A percentile compares a stretch with the other conserved stretches of the same genome.
phyloP scores from a whole-genome alignment of 2,329 filamentous ascomycete species.

The Colletotrichum sp. region DNA sequence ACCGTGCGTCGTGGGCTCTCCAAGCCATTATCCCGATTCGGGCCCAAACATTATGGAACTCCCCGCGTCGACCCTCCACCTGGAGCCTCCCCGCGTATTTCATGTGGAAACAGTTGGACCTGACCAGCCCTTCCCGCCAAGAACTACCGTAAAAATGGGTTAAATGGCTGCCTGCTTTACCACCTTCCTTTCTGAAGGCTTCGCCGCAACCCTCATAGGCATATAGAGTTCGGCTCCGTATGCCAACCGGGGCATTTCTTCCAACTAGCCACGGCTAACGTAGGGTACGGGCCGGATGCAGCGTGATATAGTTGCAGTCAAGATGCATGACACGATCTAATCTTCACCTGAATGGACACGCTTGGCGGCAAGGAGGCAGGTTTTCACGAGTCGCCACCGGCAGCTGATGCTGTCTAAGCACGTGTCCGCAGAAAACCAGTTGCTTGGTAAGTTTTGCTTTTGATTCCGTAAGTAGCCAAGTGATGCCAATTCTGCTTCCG shows the following conservation, averaged over 20 bases:
- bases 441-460: neutral
- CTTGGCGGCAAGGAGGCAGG: neutral
- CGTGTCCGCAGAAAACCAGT: neutral
- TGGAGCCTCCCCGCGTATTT: neutral
- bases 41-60: neutral
- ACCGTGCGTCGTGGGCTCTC: neutral
- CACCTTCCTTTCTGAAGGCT: neutral
- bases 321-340: neutral
- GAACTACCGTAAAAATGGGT: neutral
- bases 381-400: neutral
- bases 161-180: neutral
- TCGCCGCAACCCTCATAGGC: neutral
- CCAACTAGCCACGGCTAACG: neutral
- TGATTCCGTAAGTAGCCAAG: neutral
- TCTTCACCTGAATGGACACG: neutral
- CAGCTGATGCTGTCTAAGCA: neutral
- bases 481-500: neutral
- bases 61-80: neutral
- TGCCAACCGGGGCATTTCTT: neutral
- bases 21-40: neutral
- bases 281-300: neutral
- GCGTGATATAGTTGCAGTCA: neutral
- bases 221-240: neutral
- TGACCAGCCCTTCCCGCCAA: conserved; percentile 1
- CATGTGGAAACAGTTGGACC: neutral